Evolutionary conservation across 2,329 filamentous ascomycete genomes (phyloP), one percentile per base, ranked within the genome.

Genomic region (Parafenestella ontariensis): DNA sequence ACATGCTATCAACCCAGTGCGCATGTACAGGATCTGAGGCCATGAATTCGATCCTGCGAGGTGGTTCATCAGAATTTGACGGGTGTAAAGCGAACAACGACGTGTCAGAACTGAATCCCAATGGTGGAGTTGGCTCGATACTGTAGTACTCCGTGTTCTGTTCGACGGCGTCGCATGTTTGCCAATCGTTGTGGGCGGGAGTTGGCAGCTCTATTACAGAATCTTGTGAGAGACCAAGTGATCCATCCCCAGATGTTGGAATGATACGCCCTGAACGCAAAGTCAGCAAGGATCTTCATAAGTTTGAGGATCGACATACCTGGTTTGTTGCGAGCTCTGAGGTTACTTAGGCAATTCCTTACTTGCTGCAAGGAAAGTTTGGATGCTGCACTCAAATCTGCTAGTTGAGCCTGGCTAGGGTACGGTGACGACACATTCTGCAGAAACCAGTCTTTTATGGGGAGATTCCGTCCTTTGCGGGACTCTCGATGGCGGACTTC

Each of bases 371-470:
- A 11, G 8, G 59, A 40, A 10, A 29, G 41, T n/a, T 48, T 46
- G 23, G 51, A 20, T 17, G 26, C 29, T n/a, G 5, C 21, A 18
- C 31, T 41, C 7, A 64, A 49, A 1, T 29, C 10, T 10, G 2
- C 1, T 2, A 58, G 37, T 20, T 62, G 33, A 7, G 48, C 24
- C 3, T 4, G 11, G 0, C 29, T 36, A 3, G 61, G 53, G 21
- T 62, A 64, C 4, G 51, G 54, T 0, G 15, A 33, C 3, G 40
- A 47, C 10, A 37, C 29, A 39, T 64, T 46, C n/a, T 37, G 17
- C 3, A 26, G 29, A 4, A 58, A 49, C 54, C 58, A 61, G 7
- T 44, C 21, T 26, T 55, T 40, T n/a, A 37, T 18, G 8, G 34
- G 34, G 2, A n/a, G 8, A 37, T 18, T 37, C 13, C 15, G 18